These are phyloP conservation scores for Pleurotus djamor DNA, from an alignment of 768 basidiomycete species.

Conservation along the genomic window DNA sequence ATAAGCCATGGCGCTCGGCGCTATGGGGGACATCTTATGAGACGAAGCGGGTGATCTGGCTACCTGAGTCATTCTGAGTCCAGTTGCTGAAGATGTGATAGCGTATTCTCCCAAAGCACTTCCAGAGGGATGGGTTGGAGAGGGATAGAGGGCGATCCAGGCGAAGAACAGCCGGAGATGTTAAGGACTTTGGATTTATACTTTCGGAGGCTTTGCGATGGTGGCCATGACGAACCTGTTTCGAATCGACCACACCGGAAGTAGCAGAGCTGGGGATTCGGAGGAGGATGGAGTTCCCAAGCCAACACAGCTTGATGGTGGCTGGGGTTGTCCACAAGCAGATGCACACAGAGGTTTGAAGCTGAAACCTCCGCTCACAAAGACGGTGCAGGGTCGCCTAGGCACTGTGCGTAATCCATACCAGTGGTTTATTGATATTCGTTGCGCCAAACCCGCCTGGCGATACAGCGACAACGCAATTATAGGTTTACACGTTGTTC, in stretches of 20 bases:
- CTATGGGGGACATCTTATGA: background rate
- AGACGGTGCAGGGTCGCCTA: too few relatives aligned
- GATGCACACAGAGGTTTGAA: too few relatives aligned
- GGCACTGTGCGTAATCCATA: too few relatives aligned
- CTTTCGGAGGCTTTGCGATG: background rate
- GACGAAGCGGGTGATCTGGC: background rate
- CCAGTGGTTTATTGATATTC: too few relatives aligned
- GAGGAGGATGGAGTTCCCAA: background rate
- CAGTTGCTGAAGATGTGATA: background rate
- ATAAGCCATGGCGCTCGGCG: background rate
- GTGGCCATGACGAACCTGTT: background rate
- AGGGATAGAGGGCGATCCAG: background rate
- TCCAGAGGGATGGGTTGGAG: background rate
- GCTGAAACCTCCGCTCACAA: too few relatives aligned
- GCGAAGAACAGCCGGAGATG: background rate
- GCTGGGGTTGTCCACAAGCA: background rate
- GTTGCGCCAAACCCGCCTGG: too few relatives aligned
- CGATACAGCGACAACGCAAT: too few relatives aligned
- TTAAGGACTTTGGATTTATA: background rate
- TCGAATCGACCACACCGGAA: background rate
- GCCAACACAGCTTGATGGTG: conserved; percentile 1
- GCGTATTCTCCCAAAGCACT: background rate
- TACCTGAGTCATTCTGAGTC: conserved; percentile 5
- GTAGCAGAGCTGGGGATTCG: background rate
- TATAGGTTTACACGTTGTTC: too few relatives aligned